Base-by-base conservation (phyloP, 768 basidiomycete genomes). In the Boletus subparvulus region DNA sequence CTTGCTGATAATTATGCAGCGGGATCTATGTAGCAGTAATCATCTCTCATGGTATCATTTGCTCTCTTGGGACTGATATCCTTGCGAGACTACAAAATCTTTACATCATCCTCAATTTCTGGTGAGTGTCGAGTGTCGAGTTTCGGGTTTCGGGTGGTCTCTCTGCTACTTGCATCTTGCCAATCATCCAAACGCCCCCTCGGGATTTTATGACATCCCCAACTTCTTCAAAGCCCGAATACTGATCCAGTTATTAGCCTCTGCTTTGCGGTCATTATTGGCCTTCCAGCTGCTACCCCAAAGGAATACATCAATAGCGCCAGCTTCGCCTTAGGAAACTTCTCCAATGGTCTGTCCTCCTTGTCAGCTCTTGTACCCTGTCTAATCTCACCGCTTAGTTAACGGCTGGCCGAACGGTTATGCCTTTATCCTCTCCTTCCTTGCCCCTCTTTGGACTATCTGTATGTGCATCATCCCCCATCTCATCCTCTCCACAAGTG, bases 1-100 rank as follows among this genome's bases (percentile, higher is more conserved):
- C 12, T 47, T 17, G 10, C 47, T 54, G 14, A 62, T 26, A 11
- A 26, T 28, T 37, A 42, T 36, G 6, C 50, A 90, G 89, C 55
- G 88, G 83, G 3, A 80, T 90, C 6, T 92, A 84, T 60, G 74
- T 74, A 19, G 86, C 78, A 6, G 70, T 92, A 48, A 63, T 92
- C 13, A 50, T 87, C 21, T 75, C 80, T 3, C 87, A 92, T 65
- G 87, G 79, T 0, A 55, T 84, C 2, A 66, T 88, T 26, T 90
- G 88, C 61, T 86, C 86, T 60, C 75, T 90, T 16, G 87, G 82
- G 16, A 89, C 89, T 2, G 67, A 75, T 10, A 49, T 85, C 32
- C 75, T 92, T 16, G 90, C 90, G 1, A 77, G 88, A 30, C 63
- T 92, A 14, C 90, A 92, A 67, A 84, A 79, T 19, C 69, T 87